Evolutionary conservation across 1,284 basidiomycete genomes (phyloP).

Genomic region (Sphagnurus paluster): DNA sequence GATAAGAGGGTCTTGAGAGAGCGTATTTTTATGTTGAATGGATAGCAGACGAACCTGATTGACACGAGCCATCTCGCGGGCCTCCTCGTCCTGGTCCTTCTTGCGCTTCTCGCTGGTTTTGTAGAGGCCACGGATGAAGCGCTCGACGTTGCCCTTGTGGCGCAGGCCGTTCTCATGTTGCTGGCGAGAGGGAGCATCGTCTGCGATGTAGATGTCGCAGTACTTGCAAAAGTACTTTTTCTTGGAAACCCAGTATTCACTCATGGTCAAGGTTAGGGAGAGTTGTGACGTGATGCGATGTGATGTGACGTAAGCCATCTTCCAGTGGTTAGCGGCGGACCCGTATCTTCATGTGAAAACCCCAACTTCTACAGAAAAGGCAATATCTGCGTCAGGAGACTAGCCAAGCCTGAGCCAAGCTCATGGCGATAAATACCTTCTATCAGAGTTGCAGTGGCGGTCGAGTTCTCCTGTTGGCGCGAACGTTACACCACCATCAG

Average conservation of each 20-base stretch:
- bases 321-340: no score
- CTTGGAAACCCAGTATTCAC: constrained; percentile 85
- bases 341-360: no score
- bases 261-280: constrained; percentile 47
- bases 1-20: constrained; percentile 9
- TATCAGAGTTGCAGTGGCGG: no score
- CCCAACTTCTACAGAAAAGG: no score
- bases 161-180: constrained; percentile 94
- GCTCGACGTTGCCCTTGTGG: constrained; percentile 93
- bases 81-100: constrained; percentile 85
- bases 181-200: constrained; percentile 88
- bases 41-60: constrained; percentile 58
- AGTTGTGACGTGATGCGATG: not conserved
- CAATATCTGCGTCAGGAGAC: no score
- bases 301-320: constrained; percentile 5
- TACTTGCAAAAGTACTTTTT: constrained; percentile 87
- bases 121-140: constrained; percentile 90
- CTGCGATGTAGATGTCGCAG: constrained; percentile 89
- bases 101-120: constrained; percentile 89
- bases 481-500: no score
- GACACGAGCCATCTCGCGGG: constrained; percentile 82
- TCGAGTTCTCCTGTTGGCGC: no score
- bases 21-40: constrained; percentile 4
- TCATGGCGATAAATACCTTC: no score
- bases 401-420: no score